Evolutionary conservation across 176 grass and related monocot species (phyloP).

Genomic region (Oryza brachyantha): DNA sequence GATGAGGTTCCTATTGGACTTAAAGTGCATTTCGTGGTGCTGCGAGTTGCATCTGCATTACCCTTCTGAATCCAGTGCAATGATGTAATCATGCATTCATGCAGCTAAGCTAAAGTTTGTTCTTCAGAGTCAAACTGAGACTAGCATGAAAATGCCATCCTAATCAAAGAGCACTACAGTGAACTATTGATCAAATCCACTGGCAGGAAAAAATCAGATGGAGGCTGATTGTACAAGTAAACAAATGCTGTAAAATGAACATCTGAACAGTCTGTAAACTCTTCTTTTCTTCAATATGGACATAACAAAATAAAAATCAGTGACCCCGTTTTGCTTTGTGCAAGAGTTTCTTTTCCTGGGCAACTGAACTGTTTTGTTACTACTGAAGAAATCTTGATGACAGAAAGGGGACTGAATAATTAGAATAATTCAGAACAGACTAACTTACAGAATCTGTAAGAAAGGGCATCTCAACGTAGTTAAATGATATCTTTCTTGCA

Average conservation of each 20-base stretch:
- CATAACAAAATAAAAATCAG: no score
- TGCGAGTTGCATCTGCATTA: conserved; percentile 23
- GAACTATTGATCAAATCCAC: not conserved
- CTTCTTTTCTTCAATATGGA: no score
- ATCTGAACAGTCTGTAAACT: no score
- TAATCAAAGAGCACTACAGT: conserved; percentile 10
- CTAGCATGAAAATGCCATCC: not conserved
- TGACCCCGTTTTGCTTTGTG: no score
- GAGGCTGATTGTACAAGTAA: not conserved
- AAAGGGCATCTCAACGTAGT: no score
- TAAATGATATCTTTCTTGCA: no score
- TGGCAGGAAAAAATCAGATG: not conserved
- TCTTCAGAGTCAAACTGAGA: not conserved
- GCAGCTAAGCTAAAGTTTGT: not conserved
- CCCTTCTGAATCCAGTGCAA: not conserved
- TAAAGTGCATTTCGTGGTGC: not conserved
- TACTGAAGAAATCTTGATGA: no score
- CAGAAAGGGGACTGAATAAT: no score
- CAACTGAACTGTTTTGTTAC: no score
- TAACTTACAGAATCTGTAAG: no score
- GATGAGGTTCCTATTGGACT: not conserved
- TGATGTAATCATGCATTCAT: conserved; percentile 24
- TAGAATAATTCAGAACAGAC: no score
- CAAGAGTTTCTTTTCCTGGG: no score
- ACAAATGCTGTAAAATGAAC: not conserved